These are phyloP conservation scores for Prunus davidiana DNA, from an alignment of 306 rosid genomes.

Conservation along the genomic window DNA sequence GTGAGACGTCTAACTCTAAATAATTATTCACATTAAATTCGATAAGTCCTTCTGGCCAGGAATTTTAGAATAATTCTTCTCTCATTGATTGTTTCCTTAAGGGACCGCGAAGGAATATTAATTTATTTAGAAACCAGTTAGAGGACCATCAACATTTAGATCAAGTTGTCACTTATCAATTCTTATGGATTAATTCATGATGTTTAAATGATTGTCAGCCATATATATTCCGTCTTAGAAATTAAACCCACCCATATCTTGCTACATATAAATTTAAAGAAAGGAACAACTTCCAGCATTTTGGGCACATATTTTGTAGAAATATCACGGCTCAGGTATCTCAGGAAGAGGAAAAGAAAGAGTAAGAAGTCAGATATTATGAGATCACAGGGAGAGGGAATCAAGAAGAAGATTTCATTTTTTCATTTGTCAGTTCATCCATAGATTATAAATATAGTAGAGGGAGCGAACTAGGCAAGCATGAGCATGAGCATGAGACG, in stretches of 20 bases:
- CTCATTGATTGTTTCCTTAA: neutral
- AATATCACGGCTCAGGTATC: neutral
- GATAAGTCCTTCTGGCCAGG: constrained; percentile 17
- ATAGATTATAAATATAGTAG: neutral
- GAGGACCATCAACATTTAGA: neutral
- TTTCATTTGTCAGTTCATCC: no score
- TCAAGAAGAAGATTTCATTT: no score
- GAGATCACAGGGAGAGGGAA: neutral
- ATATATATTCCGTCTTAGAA: neutral
- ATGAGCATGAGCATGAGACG: neutral
- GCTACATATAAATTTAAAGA: neutral
- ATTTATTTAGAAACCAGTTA: neutral
- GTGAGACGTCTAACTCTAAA: constrained; percentile 29
- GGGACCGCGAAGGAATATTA: constrained; percentile 14
- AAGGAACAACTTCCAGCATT: neutral
- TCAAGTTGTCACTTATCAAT: constrained; percentile 5
- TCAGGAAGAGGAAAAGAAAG: neutral
- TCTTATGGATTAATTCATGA: neutral
- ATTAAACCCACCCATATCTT: neutral
- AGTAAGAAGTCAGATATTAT: neutral
- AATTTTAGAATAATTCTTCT: constrained; percentile 10
- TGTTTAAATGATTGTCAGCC: constrained; percentile 1
- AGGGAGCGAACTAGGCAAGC: neutral
- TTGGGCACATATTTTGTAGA: neutral
- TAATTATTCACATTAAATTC: constrained; percentile 24